These are phyloP conservation scores for Candida sithepensis DNA, from an alignment of 805 yeast genomes.

Conservation along the genomic window DNA sequence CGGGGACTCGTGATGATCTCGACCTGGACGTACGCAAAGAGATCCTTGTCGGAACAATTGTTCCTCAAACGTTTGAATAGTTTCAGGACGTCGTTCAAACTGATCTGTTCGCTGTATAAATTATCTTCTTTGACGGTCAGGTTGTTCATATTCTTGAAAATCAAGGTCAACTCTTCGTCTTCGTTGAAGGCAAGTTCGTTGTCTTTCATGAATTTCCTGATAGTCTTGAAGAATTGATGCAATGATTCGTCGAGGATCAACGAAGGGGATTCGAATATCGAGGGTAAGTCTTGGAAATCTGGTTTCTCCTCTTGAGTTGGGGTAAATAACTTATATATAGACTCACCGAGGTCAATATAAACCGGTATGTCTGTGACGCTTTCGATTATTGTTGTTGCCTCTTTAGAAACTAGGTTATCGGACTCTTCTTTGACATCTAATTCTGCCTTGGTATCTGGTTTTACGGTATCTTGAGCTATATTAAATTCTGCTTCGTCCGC, in stretches of 20 bases:
- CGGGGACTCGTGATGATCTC: conserved; percentile 14
- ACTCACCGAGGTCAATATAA: conserved; percentile 27
- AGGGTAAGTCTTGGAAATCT: conserved; percentile 21
- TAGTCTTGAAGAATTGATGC: conserved; percentile 6
- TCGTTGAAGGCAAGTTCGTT: conserved; percentile 6
- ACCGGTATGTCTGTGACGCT: conserved; percentile 17
- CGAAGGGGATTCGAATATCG: conserved; percentile 15
- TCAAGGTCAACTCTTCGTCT: conserved; percentile 14
- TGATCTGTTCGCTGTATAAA: conserved; percentile 9
- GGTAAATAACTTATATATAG: conserved; percentile 23
- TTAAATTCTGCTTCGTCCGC: not conserved
- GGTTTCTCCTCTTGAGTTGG: conserved; percentile 12
- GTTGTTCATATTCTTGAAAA: conserved; percentile 19
- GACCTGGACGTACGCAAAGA: conserved; percentile 22
- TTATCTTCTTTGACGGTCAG: conserved; percentile 26
- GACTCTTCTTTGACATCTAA: too few species aligned
- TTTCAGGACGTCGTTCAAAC: conserved; percentile 19
- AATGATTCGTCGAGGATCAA: conserved; percentile 10
- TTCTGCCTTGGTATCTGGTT: too few species aligned
- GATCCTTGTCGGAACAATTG: conserved; percentile 21
- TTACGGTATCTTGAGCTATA: not conserved
- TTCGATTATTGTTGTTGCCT: too few species aligned
- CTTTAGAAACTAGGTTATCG: too few species aligned
- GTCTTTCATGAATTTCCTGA: conserved; percentile 8
- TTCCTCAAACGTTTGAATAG: conserved; percentile 18